Percentiles rank a stretch among this genome's conserved stretches.
Conservation (phyloP, 2,329 filamentous ascomycete genomes). For the Cercospora sp. region DNA sequence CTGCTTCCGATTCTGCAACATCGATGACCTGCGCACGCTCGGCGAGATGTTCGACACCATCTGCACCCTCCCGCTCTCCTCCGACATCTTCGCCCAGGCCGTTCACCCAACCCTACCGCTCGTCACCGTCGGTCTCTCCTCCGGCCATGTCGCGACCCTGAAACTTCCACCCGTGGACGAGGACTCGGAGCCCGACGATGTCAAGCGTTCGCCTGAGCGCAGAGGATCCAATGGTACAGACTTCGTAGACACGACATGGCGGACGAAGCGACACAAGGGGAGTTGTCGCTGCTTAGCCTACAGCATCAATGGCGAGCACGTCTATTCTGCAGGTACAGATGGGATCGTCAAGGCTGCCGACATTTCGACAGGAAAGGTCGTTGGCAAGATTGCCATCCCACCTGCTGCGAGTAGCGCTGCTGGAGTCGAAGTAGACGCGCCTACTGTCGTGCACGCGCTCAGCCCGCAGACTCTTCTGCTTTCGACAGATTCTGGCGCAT, state of each 20-base stretch:
- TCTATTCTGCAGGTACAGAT: conserved; percentile 63
- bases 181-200: conserved; percentile 44
- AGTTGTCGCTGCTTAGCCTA: conserved; percentile 84
- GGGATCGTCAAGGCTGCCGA: conserved; percentile 64
- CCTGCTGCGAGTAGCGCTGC: conserved; percentile 43
- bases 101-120: conserved; percentile 83
- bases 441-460: conserved; percentile 77
- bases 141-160: conserved; percentile 83
- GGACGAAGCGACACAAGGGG: conserved; percentile 86
- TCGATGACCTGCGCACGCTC: conserved; percentile 9
- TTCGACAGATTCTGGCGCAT: conserved; percentile 82
- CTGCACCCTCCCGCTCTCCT: conserved; percentile 80
- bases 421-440: conserved; percentile 62
- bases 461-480: conserved; percentile 87
- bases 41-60: conserved; percentile 80
- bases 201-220: conserved; percentile 21
- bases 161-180: conserved; percentile 63
- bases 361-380: conserved; percentile 64
- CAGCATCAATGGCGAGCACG: conserved; percentile 71
- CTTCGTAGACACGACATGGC: conserved; percentile 80
- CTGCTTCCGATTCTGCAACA: background rate
- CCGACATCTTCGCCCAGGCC: conserved; percentile 86
- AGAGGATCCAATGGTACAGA: conserved; percentile 63
- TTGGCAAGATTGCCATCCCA: conserved; percentile 80
- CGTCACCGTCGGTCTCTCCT: conserved; percentile 80